Evolutionary conservation across 2,329 filamentous ascomycete species (phyloP).

Genomic region (Aureobasidium sp.): DNA sequence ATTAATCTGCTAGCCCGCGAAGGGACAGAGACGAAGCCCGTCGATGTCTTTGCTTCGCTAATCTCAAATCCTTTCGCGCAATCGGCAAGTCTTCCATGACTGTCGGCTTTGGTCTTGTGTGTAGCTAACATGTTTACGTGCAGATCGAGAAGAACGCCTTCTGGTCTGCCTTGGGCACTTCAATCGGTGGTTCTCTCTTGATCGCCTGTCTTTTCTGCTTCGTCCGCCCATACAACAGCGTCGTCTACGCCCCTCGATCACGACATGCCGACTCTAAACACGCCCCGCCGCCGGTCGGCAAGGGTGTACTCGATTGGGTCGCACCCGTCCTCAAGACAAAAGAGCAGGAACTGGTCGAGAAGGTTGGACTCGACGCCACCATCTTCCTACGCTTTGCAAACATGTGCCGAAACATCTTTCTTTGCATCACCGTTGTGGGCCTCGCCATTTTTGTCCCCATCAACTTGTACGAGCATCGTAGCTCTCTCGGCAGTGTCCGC

Average conservation of each 20-base stretch:
- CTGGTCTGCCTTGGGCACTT: constrained; percentile 72
- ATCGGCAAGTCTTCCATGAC: not conserved
- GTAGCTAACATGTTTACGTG: not conserved
- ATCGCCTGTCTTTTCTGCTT: constrained; percentile 80
- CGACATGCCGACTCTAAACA: constrained; percentile 90
- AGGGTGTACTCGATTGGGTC: constrained; percentile 83
- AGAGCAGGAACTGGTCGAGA: constrained; percentile 70
- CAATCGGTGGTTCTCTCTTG: constrained; percentile 64
- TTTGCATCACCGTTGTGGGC: constrained; percentile 63
- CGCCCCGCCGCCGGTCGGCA: constrained; percentile 77
- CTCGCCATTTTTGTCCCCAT: constrained; percentile 74
- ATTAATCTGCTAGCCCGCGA: not conserved
- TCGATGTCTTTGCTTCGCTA: constrained; percentile 3
- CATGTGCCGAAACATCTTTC: constrained; percentile 91
- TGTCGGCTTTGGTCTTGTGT: not conserved
- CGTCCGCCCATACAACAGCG: constrained; percentile 80
- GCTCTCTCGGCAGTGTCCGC: constrained; percentile 21
- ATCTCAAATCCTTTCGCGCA: constrained; percentile 8
- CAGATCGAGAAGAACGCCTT: constrained; percentile 58
- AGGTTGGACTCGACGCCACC: constrained; percentile 83
- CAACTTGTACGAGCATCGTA: constrained; percentile 48
- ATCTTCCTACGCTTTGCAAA: constrained; percentile 81
- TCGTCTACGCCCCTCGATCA: constrained; percentile 89
- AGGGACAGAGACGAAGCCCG: not conserved
- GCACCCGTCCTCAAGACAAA: constrained; percentile 68